Conservation (phyloP, 2,329 filamentous ascomycete species). For the Epichloe sibirici region DNA sequence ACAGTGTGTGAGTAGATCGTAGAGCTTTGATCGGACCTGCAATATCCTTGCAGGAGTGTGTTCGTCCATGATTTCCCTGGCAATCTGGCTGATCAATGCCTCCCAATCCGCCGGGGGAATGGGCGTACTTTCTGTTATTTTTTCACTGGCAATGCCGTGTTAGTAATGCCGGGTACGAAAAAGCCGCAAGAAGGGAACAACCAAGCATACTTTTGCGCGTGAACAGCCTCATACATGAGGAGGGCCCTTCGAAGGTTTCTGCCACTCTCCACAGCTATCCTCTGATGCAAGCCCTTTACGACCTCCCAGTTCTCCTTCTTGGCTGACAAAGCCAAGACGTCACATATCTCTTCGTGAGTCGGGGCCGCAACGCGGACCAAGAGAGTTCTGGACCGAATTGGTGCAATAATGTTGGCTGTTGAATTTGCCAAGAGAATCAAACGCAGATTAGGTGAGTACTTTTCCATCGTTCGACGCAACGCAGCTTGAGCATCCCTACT, state of each 20-base stretch:
- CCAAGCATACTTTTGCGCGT: conserved; percentile 77
- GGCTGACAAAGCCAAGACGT: conserved; percentile 56
- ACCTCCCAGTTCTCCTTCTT: conserved; percentile 77
- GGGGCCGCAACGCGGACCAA: conserved; percentile 87
- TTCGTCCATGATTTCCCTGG: conserved; percentile 87
- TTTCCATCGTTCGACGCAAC: conserved; percentile 93
- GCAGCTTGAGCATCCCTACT: conserved; percentile 92
- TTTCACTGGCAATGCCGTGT: conserved; percentile 53
- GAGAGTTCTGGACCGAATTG: conserved; percentile 83
- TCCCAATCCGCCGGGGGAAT: conserved; percentile 99
- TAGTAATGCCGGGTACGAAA: background rate
- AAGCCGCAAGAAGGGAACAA: background rate
- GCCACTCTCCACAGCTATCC: conserved; percentile 82
- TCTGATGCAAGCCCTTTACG: conserved; percentile 61
- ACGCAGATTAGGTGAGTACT: conserved; percentile 90
- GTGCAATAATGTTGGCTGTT: conserved; percentile 98
- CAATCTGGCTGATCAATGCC: conserved; percentile 74
- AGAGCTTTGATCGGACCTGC: conserved; percentile 83
- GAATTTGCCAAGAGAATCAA: conserved; percentile 90
- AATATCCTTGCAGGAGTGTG: conserved; percentile 83
- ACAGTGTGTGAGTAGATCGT: conserved; percentile 92
- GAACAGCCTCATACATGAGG: conserved; percentile 93
- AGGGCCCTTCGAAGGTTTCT: conserved; percentile 81
- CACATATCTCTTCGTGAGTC: conserved; percentile 71
- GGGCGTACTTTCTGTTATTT: conserved; percentile 71